Percentiles rank a stretch among this genome's conserved stretches.
Evolutionary conservation across 805 yeast genomes (phyloP).

Genomic region (Ogataea paradorogensis): DNA sequence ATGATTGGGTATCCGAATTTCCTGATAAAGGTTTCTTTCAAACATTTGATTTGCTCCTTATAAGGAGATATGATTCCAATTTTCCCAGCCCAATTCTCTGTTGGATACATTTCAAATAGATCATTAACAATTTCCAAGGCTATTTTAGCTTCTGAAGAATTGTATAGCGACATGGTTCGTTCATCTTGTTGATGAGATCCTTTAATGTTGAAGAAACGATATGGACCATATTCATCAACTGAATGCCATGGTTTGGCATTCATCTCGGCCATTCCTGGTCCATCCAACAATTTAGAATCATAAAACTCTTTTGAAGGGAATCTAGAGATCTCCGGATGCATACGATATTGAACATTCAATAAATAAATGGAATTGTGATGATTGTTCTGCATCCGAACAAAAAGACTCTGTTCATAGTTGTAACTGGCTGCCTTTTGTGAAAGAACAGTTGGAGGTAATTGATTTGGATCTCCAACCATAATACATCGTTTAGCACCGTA

Average conservation of each 20-base stretch:
- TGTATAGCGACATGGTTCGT: constrained; percentile 67
- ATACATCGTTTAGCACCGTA: constrained; percentile 89
- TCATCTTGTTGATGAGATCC: constrained; percentile 65
- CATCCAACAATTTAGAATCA: constrained; percentile 68
- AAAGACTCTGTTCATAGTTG: constrained; percentile 86
- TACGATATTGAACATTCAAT: constrained; percentile 90
- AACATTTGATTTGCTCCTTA: constrained; percentile 71
- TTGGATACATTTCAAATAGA: constrained; percentile 48
- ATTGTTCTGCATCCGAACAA: constrained; percentile 85
- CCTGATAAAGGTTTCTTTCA: constrained; percentile 55
- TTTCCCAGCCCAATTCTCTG: constrained; percentile 58
- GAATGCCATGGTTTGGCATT: constrained; percentile 78
- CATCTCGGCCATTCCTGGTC: constrained; percentile 60
- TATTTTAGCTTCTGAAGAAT: constrained; percentile 65
- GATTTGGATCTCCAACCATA: constrained; percentile 99
- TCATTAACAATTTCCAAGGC: constrained; percentile 65
- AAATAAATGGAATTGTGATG: constrained; percentile 61
- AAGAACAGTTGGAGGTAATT: constrained; percentile 93
- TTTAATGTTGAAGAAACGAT: constrained; percentile 68
- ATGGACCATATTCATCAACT: constrained; percentile 59
- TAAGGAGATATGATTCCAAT: constrained; percentile 95
- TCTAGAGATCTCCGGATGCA: constrained; percentile 88
- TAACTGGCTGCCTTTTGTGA: constrained; percentile 81
- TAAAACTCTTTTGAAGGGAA: constrained; percentile 90
- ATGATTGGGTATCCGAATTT: constrained; percentile 62